phyloP scores from a whole-genome alignment of 2,329 filamentous ascomycete species.

The Capronia coronata region DNA sequence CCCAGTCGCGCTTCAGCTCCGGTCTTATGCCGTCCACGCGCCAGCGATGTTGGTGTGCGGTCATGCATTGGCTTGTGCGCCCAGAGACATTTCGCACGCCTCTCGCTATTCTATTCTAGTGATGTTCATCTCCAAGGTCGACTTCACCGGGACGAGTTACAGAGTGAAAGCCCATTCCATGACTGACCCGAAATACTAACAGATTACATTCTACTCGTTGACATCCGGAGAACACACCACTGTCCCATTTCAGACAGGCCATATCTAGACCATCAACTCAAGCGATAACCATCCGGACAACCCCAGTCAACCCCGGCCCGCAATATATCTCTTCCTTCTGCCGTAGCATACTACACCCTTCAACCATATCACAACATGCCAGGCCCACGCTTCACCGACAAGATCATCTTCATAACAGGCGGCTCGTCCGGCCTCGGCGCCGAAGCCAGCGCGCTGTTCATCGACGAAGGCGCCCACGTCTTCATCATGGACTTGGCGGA shows the following conservation, averaged over 20 bases:
- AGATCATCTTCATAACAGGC: constrained; percentile 8
- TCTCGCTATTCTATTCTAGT: no score
- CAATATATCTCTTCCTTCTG: no score
- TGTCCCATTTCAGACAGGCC: background rate
- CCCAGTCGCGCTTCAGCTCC: background rate
- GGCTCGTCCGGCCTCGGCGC: constrained; percentile 7
- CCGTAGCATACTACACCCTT: background rate
- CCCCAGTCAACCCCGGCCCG: no score
- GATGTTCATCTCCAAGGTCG: no score
- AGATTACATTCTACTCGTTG: no score
- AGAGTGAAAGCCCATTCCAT: no score
- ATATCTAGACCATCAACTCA: no score
- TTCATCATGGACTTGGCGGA: constrained; percentile 11
- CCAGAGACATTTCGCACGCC: no score
- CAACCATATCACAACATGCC: background rate
- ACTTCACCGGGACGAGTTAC: no score
- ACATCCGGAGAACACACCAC: background rate
- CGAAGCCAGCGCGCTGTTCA: constrained; percentile 3
- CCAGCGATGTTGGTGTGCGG: background rate
- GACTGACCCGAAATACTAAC: no score
- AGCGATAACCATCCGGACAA: no score
- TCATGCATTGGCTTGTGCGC: no score
- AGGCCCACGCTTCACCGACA: constrained; percentile 1
- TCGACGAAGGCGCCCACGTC: constrained; percentile 6
- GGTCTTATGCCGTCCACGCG: background rate